A percentile compares a stretch with the other conserved stretches of the same genome.
Conservation (phyloP, 2,329 filamentous ascomycete species). For the Hymenoscyphus fructigenus region DNA sequence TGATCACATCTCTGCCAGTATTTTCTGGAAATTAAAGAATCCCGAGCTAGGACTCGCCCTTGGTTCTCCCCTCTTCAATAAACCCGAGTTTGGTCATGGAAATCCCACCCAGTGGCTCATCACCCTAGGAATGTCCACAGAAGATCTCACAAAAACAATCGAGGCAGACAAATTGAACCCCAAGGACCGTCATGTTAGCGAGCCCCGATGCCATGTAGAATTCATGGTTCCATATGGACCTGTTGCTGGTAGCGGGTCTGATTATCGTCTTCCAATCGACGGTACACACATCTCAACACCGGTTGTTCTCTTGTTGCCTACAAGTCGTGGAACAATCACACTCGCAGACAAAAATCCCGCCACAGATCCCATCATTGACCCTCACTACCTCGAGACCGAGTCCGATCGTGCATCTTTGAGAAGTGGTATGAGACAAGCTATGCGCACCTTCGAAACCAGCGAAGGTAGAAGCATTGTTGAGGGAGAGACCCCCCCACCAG, state of each 20-base stretch:
- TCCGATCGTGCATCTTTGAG: not conserved
- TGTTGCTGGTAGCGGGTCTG: not conserved
- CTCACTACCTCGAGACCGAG: constrained; percentile 53
- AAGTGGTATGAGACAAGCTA: not conserved
- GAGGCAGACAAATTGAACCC: not conserved
- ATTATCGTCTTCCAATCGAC: constrained; percentile 1
- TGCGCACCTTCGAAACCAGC: not conserved
- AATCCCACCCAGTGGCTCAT: not conserved
- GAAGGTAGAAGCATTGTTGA: not conserved
- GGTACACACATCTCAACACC: constrained; percentile 1
- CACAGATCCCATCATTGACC: constrained; percentile 60
- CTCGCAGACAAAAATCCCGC: constrained; percentile 61
- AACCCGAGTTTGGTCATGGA: not conserved
- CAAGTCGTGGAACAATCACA: constrained; percentile 51
- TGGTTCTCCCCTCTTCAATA: not conserved
- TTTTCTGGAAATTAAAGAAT: not conserved
- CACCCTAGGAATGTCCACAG: not conserved
- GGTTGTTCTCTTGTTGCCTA: not conserved
- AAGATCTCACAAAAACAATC: not conserved
- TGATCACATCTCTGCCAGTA: constrained; percentile 49
- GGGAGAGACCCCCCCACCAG: not conserved
- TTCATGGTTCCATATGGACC: not conserved
- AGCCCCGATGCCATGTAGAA: not conserved
- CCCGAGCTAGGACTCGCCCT: not conserved
- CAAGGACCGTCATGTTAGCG: not conserved